Base-by-base conservation (phyloP, 2,329 filamentous ascomycete genomes). In the Xylariales sp. region DNA sequence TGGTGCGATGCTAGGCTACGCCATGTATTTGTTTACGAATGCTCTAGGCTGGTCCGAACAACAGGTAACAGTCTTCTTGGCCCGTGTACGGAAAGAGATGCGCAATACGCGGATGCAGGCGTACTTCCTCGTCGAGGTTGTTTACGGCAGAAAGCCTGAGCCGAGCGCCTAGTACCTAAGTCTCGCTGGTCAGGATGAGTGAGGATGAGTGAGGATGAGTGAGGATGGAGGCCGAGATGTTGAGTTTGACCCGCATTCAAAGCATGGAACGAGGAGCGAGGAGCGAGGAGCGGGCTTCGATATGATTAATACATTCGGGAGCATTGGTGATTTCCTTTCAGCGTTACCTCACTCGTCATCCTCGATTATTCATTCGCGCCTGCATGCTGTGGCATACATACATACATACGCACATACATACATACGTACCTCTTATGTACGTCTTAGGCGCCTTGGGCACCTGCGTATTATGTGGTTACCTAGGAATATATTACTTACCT, bases 21-120 rank as follows among this genome's bases (percentile, higher is more conserved):
- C 73, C 1, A 69, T 76, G 63, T 71, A 71, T 54, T 66, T 75
- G 14, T 76, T 75, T 62, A 75, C 74, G 49, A 72, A 65, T 10
- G 69, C 69, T 34, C 71, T 76, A 52, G 73, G 72, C 55, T 75
- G 75, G 65, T 73, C 73, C 18, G 64, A 64, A 32, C 69, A 74
- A 49, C 65, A 73, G 54, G 71, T 73, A 6, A 62, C 61, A 2
- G 62, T 72, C 5, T 73, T 64, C 63, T 48, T 76, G 18, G 69
- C 72, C 16, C 68, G 65, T 43, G 71, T 75, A 49, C 69, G 70
- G 16, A 72, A 61, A 46, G 75, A 76, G 55, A 55, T 76, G 39
- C 65, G 62, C 36, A 68, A 73, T 53, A 63, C 59, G 65, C 72
- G 62, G 50, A 67, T 75, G 9, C 71, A 75, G 53, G 69, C 71